Base-by-base conservation (phyloP, 495 filamentous ascomycete species). In the Aspergillus haitiensis region DNA sequence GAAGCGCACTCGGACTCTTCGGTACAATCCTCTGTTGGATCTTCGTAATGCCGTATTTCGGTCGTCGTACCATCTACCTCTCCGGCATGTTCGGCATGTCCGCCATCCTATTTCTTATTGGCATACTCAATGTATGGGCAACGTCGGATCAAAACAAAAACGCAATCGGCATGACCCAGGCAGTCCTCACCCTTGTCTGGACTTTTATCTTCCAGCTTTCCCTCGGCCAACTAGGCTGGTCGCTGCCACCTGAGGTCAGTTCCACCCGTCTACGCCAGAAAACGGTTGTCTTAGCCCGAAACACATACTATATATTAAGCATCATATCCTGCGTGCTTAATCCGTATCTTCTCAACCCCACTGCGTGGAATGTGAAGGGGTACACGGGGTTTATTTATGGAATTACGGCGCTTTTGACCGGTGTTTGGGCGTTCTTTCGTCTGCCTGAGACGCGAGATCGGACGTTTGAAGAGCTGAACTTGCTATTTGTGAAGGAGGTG, bases 21-120 rank as follows among this genome's bases (percentile, higher is more conserved):
- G 87, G 86, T 1, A 85, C 85, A 3, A 81, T 86, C 18, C 73
- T 82, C 10, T 81, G 87, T 0, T 90, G 86, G 86, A 77, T 78
- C 54, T 65, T 91, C 32, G 82, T 90, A 27, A 27, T 27, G 21
- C 68, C 79, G 75, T 7, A 78, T 6, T 77, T 86, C 56, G 83
- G 84, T 5, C 76, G 83, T 2, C 71, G 84, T 6, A 75, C 74
- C 0, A 75, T 85, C 46, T 86, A 83, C 60, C 78, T 82, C 40
- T 67, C 67, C 3, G 83, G 82, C 7, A 68, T 85, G 7, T 62
- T 68, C 0, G 49, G 73, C 2, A 69, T 87, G 2, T 73, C 79
- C 0, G 48, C 80, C 11, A 55, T 87, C 1, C 79, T 81, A 58
- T 70, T 86, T 54, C 59, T 84, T 16, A 83, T 88, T 40, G 86